Base-by-base conservation (phyloP, 139 green algal species). In the Mychonastes homosphaera region DNA sequence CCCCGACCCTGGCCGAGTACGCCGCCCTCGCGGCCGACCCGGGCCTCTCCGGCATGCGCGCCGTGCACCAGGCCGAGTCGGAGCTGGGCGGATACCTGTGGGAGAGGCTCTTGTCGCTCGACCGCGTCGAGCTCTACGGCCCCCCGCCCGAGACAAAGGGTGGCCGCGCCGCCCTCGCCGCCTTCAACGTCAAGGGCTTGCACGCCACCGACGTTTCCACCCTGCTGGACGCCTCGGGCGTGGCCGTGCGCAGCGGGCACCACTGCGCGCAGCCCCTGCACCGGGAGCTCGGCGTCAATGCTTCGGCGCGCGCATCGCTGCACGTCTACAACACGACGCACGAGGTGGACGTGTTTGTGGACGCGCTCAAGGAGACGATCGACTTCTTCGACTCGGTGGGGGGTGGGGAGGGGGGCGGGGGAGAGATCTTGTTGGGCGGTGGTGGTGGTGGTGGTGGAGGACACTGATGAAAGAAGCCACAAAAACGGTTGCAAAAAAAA, bases 231-330 rank as follows among this genome's bases (percentile, higher is more conserved):
- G 53, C 58, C 21, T 51, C 75, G 39, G 90, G 88, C 15, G 78
- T 99, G 6, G 92, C 90, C 16, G 84, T 97, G 53, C 67, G 92
- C 23, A 88, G 75, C 4, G 92, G 92, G 4, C 92, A 99, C 76
- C 91, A 97, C 66, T 99, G 92, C 87, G 93, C 92, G 30, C 92
- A 98, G 72, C 91, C 91, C 13, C 69, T 97, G 63, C 91, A 98
- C 69, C 63, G 65, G 48, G 58, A 88, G 36, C 73, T 99, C 32
- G 86, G 84, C 50, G 79, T 97, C 50, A 58, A 56, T 38, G 80
- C 84, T 23, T 89, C 73, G 7, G 84, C 88, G 19, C 77, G 91
- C 26, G 91, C 91, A 18, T 87, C 70, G 21, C 65, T 82, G 0
- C 97, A 98, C 76, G 65, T 99, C 16, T 99, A 99, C 82, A 99